A percentile compares a stretch with the other conserved stretches of the same genome.
Evolutionary conservation across 257 asterid species (phyloP).

Genomic region (Salvia hispanica): DNA sequence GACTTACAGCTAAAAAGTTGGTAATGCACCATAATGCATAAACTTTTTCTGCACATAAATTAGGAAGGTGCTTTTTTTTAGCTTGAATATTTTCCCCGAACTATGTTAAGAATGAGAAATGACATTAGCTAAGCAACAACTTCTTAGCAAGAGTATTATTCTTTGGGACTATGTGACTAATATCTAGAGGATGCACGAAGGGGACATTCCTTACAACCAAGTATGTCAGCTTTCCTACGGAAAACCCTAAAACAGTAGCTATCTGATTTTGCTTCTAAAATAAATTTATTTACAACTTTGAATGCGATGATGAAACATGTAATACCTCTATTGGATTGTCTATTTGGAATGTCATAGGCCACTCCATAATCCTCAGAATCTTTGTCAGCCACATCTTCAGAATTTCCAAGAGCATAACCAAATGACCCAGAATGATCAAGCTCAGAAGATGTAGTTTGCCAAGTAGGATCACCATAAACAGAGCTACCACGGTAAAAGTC

Average conservation of each 20-base stretch:
- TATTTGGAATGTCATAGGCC: slow-evolving; percentile 52
- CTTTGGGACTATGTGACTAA: slow-evolving; percentile 19
- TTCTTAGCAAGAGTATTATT: slow-evolving; percentile 1
- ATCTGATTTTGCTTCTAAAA: slow-evolving; percentile 20
- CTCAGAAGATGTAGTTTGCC: slow-evolving; percentile 58
- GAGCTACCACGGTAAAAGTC: slow-evolving; percentile 47
- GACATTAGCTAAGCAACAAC: slow-evolving; percentile 11
- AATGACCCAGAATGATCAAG: slow-evolving; percentile 47
- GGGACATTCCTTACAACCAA: slow-evolving; percentile 20
- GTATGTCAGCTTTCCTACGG: slow-evolving; percentile 10
- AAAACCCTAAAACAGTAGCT: slow-evolving; percentile 4
- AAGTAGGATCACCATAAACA: slow-evolving; percentile 61
- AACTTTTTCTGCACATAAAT: slow-evolving; percentile 9
- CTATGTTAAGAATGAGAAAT: neutral
- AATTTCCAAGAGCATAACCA: slow-evolving; percentile 48
- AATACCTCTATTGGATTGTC: slow-evolving; percentile 65
- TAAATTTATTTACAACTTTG: neutral
- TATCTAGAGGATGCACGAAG: slow-evolving; percentile 18
- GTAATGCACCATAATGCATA: slow-evolving; percentile 5
- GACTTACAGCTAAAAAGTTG: slow-evolving; percentile 2
- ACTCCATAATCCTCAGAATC: slow-evolving; percentile 57
- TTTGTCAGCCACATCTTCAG: slow-evolving; percentile 47
- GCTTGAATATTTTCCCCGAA: slow-evolving; percentile 1
- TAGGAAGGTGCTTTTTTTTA: neutral
- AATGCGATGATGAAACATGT: slow-evolving; percentile 15